Evolutionary conservation across 2,329 filamentous ascomycete genomes (phyloP).

Genomic region (Hansfordia pulvinata): DNA sequence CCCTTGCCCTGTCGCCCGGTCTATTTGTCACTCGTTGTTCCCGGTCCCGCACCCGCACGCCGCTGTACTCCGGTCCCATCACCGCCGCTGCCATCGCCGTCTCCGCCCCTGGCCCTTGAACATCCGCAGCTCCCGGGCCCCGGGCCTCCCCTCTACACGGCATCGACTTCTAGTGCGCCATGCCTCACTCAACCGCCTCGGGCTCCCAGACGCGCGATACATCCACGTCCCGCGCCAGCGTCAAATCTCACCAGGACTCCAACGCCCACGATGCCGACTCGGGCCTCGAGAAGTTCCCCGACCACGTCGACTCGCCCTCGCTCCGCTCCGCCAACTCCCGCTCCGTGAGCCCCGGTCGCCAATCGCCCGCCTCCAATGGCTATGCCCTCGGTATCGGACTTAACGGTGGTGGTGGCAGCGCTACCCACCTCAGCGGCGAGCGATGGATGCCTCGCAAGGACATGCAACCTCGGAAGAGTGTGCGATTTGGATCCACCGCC

Average conservation of each 20-base stretch:
- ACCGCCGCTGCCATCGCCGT: too few species aligned
- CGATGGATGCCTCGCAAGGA: slow-evolving; percentile 17
- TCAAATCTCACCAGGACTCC: slow-evolving; percentile 12
- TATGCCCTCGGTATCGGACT: slow-evolving; percentile 17
- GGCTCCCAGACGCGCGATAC: slow-evolving; percentile 16
- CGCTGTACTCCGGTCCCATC: too few species aligned
- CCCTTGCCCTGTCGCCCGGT: too few species aligned
- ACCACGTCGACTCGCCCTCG: slow-evolving; percentile 18
- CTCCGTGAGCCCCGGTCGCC: slow-evolving; percentile 11
- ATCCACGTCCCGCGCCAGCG: slow-evolving; percentile 14
- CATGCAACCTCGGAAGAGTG: slow-evolving; percentile 11
- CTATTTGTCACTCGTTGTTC: too few species aligned
- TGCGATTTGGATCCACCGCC: slow-evolving; percentile 15
- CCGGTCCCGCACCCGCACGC: too few species aligned
- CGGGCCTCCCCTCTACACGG: slow-evolving; percentile 3
- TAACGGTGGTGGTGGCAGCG: too few species aligned
- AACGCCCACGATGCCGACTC: slow-evolving; percentile 11
- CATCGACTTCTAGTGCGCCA: too few species aligned
- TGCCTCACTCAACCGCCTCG: slow-evolving; percentile 19
- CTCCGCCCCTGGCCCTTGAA: too few species aligned
- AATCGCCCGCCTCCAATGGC: slow-evolving; percentile 10
- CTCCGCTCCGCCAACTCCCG: slow-evolving; percentile 14
- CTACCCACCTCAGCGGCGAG: slow-evolving; percentile 14
- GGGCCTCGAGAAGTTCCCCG: slow-evolving; percentile 20
- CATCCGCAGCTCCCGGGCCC: slow-evolving; percentile 6